Conservation (phyloP, 2,329 filamentous ascomycete species). For the Curvularia sp. region DNA sequence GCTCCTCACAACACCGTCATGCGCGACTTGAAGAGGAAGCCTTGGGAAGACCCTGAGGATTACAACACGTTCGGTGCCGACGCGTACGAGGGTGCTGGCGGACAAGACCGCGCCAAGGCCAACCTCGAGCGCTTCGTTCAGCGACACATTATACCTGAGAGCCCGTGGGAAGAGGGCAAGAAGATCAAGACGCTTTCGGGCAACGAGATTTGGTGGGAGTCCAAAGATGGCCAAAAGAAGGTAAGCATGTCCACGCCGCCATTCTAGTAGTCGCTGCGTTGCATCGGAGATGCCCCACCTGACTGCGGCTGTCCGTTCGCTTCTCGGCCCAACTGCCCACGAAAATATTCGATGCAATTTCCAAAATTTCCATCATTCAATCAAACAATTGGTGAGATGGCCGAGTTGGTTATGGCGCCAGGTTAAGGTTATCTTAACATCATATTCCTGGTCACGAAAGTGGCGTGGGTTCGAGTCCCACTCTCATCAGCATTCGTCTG, state of each 20-base stretch:
- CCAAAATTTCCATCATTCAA: constrained; percentile 19
- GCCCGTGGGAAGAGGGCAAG: constrained; percentile 75
- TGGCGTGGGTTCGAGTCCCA: constrained; percentile 53
- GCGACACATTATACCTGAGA: constrained; percentile 77
- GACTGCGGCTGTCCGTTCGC: constrained; percentile 6
- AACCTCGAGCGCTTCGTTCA: constrained; percentile 86
- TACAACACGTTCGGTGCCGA: constrained; percentile 70
- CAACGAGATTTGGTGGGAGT: constrained; percentile 83
- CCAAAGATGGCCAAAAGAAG: constrained; percentile 69
- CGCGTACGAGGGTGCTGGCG: constrained; percentile 78
- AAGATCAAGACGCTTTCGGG: constrained; percentile 74
- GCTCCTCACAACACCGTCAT: constrained; percentile 87
- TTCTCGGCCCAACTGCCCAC: background rate
- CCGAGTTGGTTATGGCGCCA: constrained; percentile 46
- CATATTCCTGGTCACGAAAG: constrained; percentile 50
- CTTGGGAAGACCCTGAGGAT: constrained; percentile 80
- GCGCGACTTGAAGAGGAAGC: constrained; percentile 79
- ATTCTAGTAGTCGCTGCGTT: constrained; percentile 9
- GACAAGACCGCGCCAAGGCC: constrained; percentile 74
- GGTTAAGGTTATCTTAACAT: constrained; percentile 39
- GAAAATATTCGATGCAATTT: constrained; percentile 7
- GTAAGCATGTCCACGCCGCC: constrained; percentile 55
- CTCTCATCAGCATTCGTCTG: constrained; percentile 51
- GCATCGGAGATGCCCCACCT: constrained; percentile 10
- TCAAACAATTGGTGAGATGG: constrained; percentile 20